These are phyloP conservation scores for Panaeolus cyanescens DNA, from an alignment of 768 basidiomycete species.

Conservation along the genomic window DNA sequence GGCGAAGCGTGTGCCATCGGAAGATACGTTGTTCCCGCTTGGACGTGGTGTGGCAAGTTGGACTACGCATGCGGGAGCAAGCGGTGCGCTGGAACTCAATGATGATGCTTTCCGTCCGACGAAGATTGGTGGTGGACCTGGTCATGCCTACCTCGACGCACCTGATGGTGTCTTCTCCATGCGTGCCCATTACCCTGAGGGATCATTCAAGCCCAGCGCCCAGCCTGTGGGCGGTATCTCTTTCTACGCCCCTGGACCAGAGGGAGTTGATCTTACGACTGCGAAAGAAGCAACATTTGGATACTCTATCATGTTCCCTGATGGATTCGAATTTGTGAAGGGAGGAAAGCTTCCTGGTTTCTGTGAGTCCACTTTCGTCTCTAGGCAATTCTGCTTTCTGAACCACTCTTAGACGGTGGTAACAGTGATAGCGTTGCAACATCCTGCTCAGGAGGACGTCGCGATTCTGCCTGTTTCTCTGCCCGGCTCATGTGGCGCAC, in stretches of 20 bases:
- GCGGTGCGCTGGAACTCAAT: conserved; percentile 9
- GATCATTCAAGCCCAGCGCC: conserved; percentile 59
- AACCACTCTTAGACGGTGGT: conserved; percentile 49
- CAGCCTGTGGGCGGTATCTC: conserved; percentile 63
- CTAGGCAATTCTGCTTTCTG: neutral
- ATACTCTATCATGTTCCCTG: conserved; percentile 67
- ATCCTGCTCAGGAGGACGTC: conserved; percentile 65
- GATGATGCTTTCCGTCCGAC: conserved; percentile 13
- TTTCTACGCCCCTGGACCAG: conserved; percentile 65
- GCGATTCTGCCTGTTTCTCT: conserved; percentile 69
- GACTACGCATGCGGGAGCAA: conserved; percentile 14
- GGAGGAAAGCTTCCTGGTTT: conserved; percentile 82
- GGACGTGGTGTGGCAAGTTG: conserved; percentile 12
- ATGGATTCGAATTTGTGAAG: conserved; percentile 65
- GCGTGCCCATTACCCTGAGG: conserved; percentile 52
- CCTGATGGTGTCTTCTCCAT: conserved; percentile 48
- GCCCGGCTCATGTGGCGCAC: conserved; percentile 77
- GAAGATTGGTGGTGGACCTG: conserved; percentile 8
- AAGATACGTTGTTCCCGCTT: conserved; percentile 13
- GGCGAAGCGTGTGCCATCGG: neutral
- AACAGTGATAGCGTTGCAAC: conserved; percentile 62
- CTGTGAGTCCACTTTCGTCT: conserved; percentile 41
- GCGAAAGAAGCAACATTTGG: conserved; percentile 63
- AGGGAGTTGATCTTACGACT: conserved; percentile 29
- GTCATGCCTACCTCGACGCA: conserved; percentile 29